phyloP scores from a whole-genome alignment of 768 basidiomycete species.

The Lentinus tigrinus region DNA sequence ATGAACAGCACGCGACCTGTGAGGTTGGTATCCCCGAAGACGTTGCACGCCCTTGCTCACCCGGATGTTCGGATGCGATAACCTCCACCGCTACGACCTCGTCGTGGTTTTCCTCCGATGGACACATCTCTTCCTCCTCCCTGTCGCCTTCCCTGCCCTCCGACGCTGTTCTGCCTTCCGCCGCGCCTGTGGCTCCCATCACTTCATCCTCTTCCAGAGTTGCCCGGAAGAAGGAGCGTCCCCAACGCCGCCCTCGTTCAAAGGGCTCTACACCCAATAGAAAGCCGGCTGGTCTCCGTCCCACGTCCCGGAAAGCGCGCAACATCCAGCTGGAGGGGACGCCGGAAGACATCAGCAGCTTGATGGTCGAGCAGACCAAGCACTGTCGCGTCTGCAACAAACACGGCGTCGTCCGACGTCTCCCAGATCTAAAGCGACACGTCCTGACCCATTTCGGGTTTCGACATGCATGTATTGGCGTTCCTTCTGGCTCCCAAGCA shows the following conservation, averaged over 20 bases:
- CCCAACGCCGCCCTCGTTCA: not conserved
- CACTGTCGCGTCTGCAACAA: not conserved
- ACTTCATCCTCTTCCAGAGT: not conserved
- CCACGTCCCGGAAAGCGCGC: no score
- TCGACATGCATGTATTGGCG: not conserved
- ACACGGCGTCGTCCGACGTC: not conserved
- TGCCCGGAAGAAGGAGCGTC: no score
- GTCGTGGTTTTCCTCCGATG: no score
- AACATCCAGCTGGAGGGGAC: not conserved
- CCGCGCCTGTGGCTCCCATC: not conserved
- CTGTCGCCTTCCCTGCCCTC: not conserved
- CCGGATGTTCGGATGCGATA: no score
- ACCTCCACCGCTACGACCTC: no score
- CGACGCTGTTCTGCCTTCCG: not conserved
- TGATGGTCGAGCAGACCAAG: not conserved
- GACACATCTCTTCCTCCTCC: not conserved
- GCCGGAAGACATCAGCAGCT: not conserved
- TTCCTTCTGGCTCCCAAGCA: not conserved
- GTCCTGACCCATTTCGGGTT: not conserved
- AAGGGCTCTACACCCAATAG: no score
- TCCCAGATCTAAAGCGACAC: constrained; percentile 2
- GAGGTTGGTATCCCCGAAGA: no score
- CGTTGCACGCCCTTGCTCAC: no score
- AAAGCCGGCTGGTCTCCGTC: no score
- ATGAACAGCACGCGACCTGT: no score